These are phyloP conservation scores for Lentinula boryana DNA, from an alignment of 768 basidiomycete genomes.

Conservation along the genomic window DNA sequence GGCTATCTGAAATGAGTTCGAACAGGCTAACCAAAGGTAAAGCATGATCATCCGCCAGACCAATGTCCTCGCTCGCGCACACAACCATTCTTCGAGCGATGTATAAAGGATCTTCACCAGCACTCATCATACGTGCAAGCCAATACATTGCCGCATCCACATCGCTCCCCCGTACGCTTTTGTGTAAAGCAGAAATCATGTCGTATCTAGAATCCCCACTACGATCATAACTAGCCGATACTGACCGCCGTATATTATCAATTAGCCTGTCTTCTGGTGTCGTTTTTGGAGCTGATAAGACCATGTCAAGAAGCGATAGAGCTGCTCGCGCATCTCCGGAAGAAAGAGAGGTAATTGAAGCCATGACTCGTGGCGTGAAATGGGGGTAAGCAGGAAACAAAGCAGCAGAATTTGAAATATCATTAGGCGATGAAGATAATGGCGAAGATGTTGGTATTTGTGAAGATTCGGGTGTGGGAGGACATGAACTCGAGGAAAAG, in stretches of 20 bases:
- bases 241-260: constrained; percentile 52
- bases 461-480: not conserved
- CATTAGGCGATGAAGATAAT: not conserved
- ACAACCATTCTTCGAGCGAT: constrained; percentile 71
- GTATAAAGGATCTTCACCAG: constrained; percentile 78
- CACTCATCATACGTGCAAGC: constrained; percentile 78
- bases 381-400: constrained; percentile 20
- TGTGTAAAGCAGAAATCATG: constrained; percentile 82
- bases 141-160: constrained; percentile 81
- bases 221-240: constrained; percentile 65
- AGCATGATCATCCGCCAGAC: constrained; percentile 72
- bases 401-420: constrained; percentile 8
- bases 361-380: constrained; percentile 40
- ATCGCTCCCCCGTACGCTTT: constrained; percentile 73
- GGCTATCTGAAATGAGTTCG: not conserved
- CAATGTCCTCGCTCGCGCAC: constrained; percentile 83
- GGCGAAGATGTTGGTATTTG: constrained; percentile 10
- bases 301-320: constrained; percentile 70
- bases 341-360: constrained; percentile 47
- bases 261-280: constrained; percentile 46
- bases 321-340: constrained; percentile 75
- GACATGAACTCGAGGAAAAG: not conserved
- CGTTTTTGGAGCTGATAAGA: constrained; percentile 36
- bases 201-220: constrained; percentile 74
- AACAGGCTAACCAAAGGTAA: constrained; percentile 56